These are phyloP conservation scores for Gypsophila paniculata DNA, from an alignment of 179 eudicot genomes.

Conservation along the genomic window DNA sequence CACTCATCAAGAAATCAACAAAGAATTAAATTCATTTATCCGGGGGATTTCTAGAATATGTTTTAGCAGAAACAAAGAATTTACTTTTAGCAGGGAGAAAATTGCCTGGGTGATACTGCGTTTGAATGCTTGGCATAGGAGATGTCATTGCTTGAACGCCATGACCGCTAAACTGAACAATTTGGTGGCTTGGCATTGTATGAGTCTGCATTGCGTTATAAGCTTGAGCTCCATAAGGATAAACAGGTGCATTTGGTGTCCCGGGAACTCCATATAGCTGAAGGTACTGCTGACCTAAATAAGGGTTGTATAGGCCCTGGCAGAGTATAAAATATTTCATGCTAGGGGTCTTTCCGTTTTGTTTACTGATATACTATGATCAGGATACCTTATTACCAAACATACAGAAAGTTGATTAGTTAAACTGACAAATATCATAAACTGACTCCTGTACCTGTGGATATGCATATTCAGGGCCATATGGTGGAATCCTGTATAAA, in stretches of 20 bases:
- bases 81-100: constrained; percentile 34
- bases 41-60: background rate
- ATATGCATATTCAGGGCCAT: constrained; percentile 69
- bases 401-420: background rate
- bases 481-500: constrained; percentile 55
- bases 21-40: background rate
- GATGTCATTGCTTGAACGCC: constrained; percentile 58
- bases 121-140: constrained; percentile 61
- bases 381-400: background rate
- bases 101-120: constrained; percentile 63
- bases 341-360: background rate
- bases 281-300: constrained; percentile 73
- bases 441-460: constrained; percentile 61
- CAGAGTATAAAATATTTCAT: too few species aligned
- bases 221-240: constrained; percentile 70
- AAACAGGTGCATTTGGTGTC: constrained; percentile 51
- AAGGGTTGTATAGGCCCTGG: constrained; percentile 83
- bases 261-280: constrained; percentile 87
- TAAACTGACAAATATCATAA: background rate
- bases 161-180: constrained; percentile 67
- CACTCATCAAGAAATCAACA: background rate
- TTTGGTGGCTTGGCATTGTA: constrained; percentile 70
- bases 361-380: background rate
- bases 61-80: constrained; percentile 26
- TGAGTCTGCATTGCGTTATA: constrained; percentile 62